phyloP scores from a whole-genome alignment of 164 flowering plant genomes.

The Saururus chinensis region DNA sequence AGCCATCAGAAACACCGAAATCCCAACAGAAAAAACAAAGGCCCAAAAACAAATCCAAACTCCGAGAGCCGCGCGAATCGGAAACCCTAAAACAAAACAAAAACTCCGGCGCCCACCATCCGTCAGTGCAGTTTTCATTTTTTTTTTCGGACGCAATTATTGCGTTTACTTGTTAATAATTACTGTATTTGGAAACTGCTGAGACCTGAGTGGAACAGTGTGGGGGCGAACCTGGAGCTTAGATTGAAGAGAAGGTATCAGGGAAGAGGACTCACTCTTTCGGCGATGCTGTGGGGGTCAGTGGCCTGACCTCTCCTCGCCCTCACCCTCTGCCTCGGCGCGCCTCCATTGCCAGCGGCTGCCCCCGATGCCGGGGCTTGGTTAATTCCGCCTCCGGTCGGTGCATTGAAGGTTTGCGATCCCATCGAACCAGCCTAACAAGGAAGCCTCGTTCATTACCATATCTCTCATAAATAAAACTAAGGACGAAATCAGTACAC shows the following conservation, averaged over 20 bases:
- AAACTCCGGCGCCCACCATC: neutral
- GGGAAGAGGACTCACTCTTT: conserved; percentile 50
- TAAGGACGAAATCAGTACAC: too few species aligned
- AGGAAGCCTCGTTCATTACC: neutral
- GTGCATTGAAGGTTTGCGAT: conserved; percentile 36
- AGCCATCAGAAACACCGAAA: neutral
- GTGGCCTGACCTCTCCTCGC: conserved; percentile 98
- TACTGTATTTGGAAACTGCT: too few species aligned
- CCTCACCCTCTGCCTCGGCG: conserved; percentile 63
- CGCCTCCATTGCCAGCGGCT: conserved; percentile 28
- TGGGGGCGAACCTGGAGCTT: too few species aligned
- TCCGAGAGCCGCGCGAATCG: neutral
- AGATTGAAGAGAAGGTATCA: neutral
- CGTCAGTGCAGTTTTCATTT: conserved; percentile 3
- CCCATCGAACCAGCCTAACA: conserved; percentile 22
- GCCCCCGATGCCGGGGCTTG: conserved; percentile 32
- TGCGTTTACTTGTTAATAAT: too few species aligned
- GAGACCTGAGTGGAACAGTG: neutral
- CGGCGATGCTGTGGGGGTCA: conserved; percentile 98
- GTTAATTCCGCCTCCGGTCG: conserved; percentile 26
- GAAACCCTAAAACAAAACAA: neutral
- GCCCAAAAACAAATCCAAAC: neutral
- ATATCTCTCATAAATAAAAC: too few species aligned
- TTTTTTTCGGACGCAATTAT: neutral
- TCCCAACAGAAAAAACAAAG: conserved; percentile 2